Evolutionary conservation across 83 land plant genomes (phyloP).

Genomic region (Isoetes engelmannii): DNA sequence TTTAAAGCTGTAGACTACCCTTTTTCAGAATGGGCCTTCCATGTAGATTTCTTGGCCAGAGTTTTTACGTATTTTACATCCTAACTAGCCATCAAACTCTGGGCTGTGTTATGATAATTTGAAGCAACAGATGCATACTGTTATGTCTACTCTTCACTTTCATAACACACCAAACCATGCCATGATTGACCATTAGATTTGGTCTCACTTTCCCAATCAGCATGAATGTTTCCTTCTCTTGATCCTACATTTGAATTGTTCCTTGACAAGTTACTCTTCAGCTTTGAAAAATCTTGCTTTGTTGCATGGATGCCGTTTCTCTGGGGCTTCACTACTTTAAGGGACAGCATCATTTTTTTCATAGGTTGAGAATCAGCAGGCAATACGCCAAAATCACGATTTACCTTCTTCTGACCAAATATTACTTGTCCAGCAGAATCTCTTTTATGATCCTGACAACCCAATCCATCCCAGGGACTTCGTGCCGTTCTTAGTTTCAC

Average conservation of each 20-base stretch:
- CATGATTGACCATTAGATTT: no score
- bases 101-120: no score
- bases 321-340: background rate
- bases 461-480: conserved; percentile 29
- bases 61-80: no score
- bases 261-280: background rate
- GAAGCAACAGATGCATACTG: no score
- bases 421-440: background rate
- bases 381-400: background rate
- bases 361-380: background rate
- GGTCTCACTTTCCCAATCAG: no score
- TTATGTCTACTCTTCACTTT: no score
- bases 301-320: background rate
- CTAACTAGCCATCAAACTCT: no score
- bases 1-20: no score
- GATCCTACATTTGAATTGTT: background rate
- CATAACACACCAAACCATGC: conserved; percentile 17
- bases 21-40: no score
- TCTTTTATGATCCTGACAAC: conserved; percentile 5
- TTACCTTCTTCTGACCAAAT: background rate
- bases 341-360: background rate
- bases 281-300: background rate
- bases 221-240: background rate
- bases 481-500: background rate
- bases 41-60: no score